phyloP scores from a whole-genome alignment of 2,329 filamentous ascomycete species.

The Clarireedia sp. region DNA sequence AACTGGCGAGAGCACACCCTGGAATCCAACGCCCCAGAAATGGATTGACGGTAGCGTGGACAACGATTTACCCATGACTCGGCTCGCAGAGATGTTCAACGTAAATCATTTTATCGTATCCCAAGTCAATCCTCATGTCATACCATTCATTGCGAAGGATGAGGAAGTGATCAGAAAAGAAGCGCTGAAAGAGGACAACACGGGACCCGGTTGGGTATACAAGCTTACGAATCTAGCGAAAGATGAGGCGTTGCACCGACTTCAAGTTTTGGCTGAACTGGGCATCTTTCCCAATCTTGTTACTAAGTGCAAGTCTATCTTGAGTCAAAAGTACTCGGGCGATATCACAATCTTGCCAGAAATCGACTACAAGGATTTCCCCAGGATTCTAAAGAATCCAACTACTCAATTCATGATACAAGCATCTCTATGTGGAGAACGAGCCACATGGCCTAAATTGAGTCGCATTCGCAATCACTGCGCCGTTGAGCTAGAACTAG shows the following conservation, averaged over 20 bases:
- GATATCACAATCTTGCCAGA: conserved; percentile 91
- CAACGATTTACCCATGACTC: conserved; percentile 85
- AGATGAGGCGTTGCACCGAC: conserved; percentile 70
- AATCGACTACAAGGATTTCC: conserved; percentile 65
- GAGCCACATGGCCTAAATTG: conserved; percentile 86
- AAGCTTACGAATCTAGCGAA: conserved; percentile 66
- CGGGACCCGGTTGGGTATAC: conserved; percentile 47
- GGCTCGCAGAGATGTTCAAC: conserved; percentile 90
- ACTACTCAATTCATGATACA: conserved; percentile 79
- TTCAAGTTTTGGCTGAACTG: conserved; percentile 73
- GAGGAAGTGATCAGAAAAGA: conserved; percentile 42
- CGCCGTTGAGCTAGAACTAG: conserved; percentile 79
- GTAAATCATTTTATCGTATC: conserved; percentile 98
- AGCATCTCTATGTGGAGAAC: conserved; percentile 69
- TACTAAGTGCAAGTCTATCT: conserved; percentile 69
- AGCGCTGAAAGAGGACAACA: conserved; percentile 24
- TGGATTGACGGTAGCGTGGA: conserved; percentile 96
- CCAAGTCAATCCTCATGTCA: conserved; percentile 90
- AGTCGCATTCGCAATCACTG: conserved; percentile 79
- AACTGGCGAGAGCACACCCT: conserved; percentile 69
- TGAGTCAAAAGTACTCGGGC: conserved; percentile 86
- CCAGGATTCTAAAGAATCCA: conserved; percentile 74
- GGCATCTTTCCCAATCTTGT: conserved; percentile 72
- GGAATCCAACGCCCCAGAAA: conserved; percentile 76
- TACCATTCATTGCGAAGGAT: conserved; percentile 74